These are phyloP conservation scores for Boeremia exigua DNA, from an alignment of 2,329 filamentous ascomycete genomes.

Conservation along the genomic window DNA sequence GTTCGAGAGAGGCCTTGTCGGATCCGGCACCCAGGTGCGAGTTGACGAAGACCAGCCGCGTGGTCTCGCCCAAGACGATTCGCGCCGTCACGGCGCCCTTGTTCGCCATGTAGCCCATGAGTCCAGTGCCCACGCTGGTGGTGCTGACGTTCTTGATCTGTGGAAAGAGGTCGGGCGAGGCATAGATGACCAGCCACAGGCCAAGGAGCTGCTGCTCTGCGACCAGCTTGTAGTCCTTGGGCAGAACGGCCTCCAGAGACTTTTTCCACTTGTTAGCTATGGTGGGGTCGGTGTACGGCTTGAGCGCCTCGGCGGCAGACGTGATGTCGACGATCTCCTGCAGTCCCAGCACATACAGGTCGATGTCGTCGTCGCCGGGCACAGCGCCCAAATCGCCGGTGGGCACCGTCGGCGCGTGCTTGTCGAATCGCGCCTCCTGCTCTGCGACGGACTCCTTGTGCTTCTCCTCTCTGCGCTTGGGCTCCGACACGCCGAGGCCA, in stretches of 20 bases:
- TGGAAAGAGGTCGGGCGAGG: slow-evolving; percentile 74
- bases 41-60: slow-evolving; percentile 87
- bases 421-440: slow-evolving; percentile 55
- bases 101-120: slow-evolving; percentile 94
- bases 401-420: slow-evolving; percentile 53
- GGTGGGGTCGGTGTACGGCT: slow-evolving; percentile 74
- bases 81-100: slow-evolving; percentile 88
- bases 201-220: slow-evolving; percentile 87
- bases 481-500: slow-evolving; percentile 51
- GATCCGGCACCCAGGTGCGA: slow-evolving; percentile 88
- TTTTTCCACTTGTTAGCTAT: slow-evolving; percentile 81
- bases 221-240: slow-evolving; percentile 76
- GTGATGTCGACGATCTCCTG: slow-evolving; percentile 92
- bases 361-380: slow-evolving; percentile 72
- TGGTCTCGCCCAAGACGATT: slow-evolving; percentile 87
- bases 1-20: slow-evolving; percentile 76
- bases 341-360: slow-evolving; percentile 86
- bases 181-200: slow-evolving; percentile 82
- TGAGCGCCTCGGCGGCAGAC: slow-evolving; percentile 78
- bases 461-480: slow-evolving; percentile 40
- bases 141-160: slow-evolving; percentile 84
- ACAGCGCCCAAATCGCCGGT: slow-evolving; percentile 54
- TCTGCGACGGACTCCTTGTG: slow-evolving; percentile 54
- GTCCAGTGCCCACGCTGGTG: slow-evolving; percentile 82
- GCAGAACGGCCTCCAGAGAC: slow-evolving; percentile 75